Evolutionary conservation across 2,329 filamentous ascomycete species (phyloP).

Genomic region (Monosporascus sp.): DNA sequence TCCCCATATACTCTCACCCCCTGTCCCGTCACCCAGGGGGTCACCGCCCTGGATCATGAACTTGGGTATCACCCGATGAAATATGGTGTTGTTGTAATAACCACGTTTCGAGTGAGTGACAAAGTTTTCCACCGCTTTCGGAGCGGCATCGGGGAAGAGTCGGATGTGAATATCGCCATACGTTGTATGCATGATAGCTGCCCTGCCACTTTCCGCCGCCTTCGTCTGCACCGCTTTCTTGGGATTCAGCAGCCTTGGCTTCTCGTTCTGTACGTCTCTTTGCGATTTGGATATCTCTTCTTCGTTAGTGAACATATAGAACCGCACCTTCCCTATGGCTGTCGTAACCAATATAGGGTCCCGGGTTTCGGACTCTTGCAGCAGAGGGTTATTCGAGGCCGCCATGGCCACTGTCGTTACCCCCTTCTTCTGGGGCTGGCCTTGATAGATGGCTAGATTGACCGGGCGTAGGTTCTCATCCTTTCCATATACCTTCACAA

Average conservation of each 20-base stretch:
- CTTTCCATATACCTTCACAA: conserved; percentile 83
- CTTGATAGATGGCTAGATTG: conserved; percentile 85
- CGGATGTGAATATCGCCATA: conserved; percentile 92
- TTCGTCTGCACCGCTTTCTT: conserved; percentile 56
- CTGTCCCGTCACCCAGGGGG: conserved; percentile 81
- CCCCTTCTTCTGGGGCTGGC: conserved; percentile 88
- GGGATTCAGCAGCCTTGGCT: conserved; percentile 62
- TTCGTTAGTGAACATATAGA: conserved; percentile 98
- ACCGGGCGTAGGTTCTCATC: conserved; percentile 85
- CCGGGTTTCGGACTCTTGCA: conserved; percentile 84
- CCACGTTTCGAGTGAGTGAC: conserved; percentile 82
- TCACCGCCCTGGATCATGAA: conserved; percentile 96
- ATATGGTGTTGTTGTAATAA: conserved; percentile 97
- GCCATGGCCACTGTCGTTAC: conserved; percentile 96
- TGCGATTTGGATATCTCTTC: conserved; percentile 75
- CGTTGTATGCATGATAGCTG: conserved; percentile 84
- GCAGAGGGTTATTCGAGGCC: conserved; percentile 84
- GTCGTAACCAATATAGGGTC: conserved; percentile 87
- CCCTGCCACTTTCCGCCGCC: conserved; percentile 66
- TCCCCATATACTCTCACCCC: conserved; percentile 91
- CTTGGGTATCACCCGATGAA: conserved; percentile 93
- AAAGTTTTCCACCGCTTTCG: conserved; percentile 96
- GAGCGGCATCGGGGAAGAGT: conserved; percentile 86
- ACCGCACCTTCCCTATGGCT: conserved; percentile 79
- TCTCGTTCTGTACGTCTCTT: conserved; percentile 92